Conservation (phyloP, 345 rosid species). For the Noccaea caerulescens region DNA sequence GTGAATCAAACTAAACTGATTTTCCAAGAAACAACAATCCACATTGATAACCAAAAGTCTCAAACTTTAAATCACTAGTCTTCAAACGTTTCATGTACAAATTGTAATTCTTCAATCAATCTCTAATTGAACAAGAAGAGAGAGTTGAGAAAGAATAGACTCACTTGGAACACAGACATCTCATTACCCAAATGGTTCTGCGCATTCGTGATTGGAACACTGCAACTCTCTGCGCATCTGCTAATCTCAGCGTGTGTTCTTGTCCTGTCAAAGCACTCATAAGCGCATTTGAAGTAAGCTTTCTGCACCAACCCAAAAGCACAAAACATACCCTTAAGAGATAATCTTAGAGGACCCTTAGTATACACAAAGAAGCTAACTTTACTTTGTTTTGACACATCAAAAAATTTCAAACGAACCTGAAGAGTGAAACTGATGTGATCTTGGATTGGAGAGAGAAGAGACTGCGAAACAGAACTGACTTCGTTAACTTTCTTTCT, state of each 20-base stretch:
- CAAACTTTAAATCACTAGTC: background rate
- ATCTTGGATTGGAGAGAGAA: slow-evolving; percentile 77
- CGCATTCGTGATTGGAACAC: slow-evolving; percentile 71
- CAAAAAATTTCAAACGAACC: slow-evolving; percentile 43
- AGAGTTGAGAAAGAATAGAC: slow-evolving; percentile 26
- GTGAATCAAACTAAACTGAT: background rate
- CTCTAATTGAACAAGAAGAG: background rate
- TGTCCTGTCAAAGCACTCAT: slow-evolving; percentile 85
- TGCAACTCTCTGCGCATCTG: slow-evolving; percentile 79
- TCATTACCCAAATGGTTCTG: slow-evolving; percentile 80
- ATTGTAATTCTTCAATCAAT: background rate
- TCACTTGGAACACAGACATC: slow-evolving; percentile 82
- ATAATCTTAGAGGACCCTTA: background rate
- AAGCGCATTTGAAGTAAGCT: slow-evolving; percentile 92
- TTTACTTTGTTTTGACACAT: slow-evolving; percentile 1
- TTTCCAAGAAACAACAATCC: background rate
- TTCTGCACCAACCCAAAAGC: slow-evolving; percentile 53
- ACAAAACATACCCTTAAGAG: background rate
- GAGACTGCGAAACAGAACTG: slow-evolving; percentile 67
- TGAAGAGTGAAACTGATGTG: slow-evolving; percentile 93
- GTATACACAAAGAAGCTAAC: slow-evolving; percentile 11
- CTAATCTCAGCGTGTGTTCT: slow-evolving; percentile 75
- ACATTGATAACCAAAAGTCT: background rate
- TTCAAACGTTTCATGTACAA: background rate
- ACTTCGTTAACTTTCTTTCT: slow-evolving; percentile 70